Base-by-base conservation (phyloP, 306 rosid species). In the Lotus japonicus region DNA sequence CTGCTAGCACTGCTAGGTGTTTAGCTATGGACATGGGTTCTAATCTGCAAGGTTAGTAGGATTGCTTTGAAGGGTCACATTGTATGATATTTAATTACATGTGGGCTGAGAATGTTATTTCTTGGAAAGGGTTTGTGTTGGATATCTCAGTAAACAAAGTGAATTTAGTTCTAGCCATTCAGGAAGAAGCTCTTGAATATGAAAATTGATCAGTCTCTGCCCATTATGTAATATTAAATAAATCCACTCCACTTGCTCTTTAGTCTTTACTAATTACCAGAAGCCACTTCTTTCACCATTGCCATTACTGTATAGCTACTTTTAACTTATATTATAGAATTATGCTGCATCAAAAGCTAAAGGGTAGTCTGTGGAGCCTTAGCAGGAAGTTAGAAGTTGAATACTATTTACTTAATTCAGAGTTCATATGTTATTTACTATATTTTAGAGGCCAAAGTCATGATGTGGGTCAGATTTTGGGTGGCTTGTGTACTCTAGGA, bases 21-120 rank as follows among this genome's bases (percentile, higher is more conserved):
- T 77, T 90, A 51, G 96, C 92, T 0, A 67, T 42, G 8, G 83
- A 84, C 36, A 56, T 87, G 71, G 92, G 92, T 76, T 78, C 74
- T 81, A 67, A 31, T 55, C 81, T 94, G 39, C 87, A 85, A 90
- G 99, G 99, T 90, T 73, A 64, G 92, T 83, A 39, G 56, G 52
- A 45, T 56, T 56, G 16, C 3, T 6, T 60, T 50, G 17, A 4
- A 5, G 28, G 12, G 38, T 36, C 38, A 17, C 59, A 45, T 67
- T 42, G 4, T 58, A 19, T 15, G 28, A 21, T 43, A 41, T 10
- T 11, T 31, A 23, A 14, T 33, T 60, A 15, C 18, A 68, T 50
- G 60, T 28, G 6, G 41, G 13, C 56, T 43, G 5, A 53, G 46
- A 57, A 21, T 66, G 53, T 14, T 46, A 41, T 15, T 62, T 52